Conservation (phyloP, 805 yeast species). For the Candida dajiaensis region DNA sequence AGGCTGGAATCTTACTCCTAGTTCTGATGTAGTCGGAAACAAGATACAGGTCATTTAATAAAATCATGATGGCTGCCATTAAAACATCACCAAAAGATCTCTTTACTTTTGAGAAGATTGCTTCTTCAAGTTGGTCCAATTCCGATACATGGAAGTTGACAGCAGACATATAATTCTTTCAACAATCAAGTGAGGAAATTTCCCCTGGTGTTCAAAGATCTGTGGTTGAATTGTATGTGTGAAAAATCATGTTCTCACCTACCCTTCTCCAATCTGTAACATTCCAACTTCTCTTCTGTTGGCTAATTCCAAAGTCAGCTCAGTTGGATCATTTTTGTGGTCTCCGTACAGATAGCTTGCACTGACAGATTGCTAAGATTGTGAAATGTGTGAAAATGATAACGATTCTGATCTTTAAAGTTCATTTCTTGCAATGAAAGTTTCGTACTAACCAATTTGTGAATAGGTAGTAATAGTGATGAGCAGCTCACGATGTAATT, state of each 20-base stretch:
- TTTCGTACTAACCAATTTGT: slow-evolving; percentile 44
- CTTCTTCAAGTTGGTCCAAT: slow-evolving; percentile 31
- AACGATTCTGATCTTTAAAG: slow-evolving; percentile 33
- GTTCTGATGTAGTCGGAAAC: slow-evolving; percentile 37
- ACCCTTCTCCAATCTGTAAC: slow-evolving; percentile 34
- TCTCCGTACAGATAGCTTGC: slow-evolving; percentile 46
- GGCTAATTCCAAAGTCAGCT: slow-evolving; percentile 35
- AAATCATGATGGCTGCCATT: slow-evolving; percentile 41
- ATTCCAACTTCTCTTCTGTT: slow-evolving; percentile 43
- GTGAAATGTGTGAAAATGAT: slow-evolving; percentile 36
- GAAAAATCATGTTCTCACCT: slow-evolving; percentile 31
- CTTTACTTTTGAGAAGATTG: slow-evolving; percentile 32
- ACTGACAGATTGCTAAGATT: slow-evolving; percentile 40
- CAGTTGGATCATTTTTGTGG: slow-evolving; percentile 40
- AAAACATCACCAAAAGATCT: no score
- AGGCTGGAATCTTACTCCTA: slow-evolving; percentile 33
- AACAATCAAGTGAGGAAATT: slow-evolving; percentile 32
- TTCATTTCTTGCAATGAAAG: slow-evolving; percentile 39
- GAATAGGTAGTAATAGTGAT: slow-evolving; percentile 30
- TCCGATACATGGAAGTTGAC: slow-evolving; percentile 41
- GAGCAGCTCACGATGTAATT: slow-evolving; percentile 32
- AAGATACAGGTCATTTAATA: slow-evolving; percentile 37
- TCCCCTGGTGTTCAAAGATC: slow-evolving; percentile 29
- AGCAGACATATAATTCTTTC: slow-evolving; percentile 39
- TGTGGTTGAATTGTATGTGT: slow-evolving; percentile 29